Percentiles rank a stretch among this genome's conserved stretches.
phyloP scores from a whole-genome alignment of 345 rosid species.

The Odontarrhena argentea region DNA sequence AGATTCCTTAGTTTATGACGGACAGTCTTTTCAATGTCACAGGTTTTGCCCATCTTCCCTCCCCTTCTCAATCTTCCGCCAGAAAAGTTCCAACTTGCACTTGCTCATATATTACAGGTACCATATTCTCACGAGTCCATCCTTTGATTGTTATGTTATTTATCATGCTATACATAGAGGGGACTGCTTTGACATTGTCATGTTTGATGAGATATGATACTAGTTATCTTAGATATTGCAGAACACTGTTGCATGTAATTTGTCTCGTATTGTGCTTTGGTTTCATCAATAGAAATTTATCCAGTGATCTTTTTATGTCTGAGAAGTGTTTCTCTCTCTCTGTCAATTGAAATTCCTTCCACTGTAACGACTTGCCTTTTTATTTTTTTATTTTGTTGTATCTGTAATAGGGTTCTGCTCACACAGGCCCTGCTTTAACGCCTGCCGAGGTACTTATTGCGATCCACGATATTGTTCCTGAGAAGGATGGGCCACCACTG shows the following conservation, averaged over 20 bases:
- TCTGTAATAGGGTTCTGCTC: slow-evolving; percentile 89
- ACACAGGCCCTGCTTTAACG: slow-evolving; percentile 97
- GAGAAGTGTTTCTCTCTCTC: slow-evolving; percentile 16
- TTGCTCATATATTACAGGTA: slow-evolving; percentile 97
- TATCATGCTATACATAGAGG: slow-evolving; percentile 14
- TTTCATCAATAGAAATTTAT: neutral
- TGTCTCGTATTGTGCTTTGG: slow-evolving; percentile 1
- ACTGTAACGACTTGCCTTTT: slow-evolving; percentile 16
- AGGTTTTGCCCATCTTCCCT: slow-evolving; percentile 96
- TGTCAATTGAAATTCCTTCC: slow-evolving; percentile 13
- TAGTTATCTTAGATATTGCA: slow-evolving; percentile 10
- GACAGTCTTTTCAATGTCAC: slow-evolving; percentile 29
- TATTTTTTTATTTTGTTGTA: slow-evolving; percentile 25
- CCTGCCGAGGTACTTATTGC: slow-evolving; percentile 98
- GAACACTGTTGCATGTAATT: slow-evolving; percentile 11
- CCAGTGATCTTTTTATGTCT: slow-evolving; percentile 11
- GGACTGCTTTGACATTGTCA: neutral
- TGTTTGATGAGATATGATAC: slow-evolving; percentile 1
- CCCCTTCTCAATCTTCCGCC: slow-evolving; percentile 83
- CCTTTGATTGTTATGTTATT: slow-evolving; percentile 14
- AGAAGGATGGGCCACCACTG: slow-evolving; percentile 78
- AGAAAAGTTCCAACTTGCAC: slow-evolving; percentile 93
- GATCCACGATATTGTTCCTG: slow-evolving; percentile 86
- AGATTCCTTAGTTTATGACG: slow-evolving; percentile 13
- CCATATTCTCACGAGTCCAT: slow-evolving; percentile 26